phyloP scores from a whole-genome alignment of 352 stramenopile genomes.

The Hyaloperonospora brassicae region DNA sequence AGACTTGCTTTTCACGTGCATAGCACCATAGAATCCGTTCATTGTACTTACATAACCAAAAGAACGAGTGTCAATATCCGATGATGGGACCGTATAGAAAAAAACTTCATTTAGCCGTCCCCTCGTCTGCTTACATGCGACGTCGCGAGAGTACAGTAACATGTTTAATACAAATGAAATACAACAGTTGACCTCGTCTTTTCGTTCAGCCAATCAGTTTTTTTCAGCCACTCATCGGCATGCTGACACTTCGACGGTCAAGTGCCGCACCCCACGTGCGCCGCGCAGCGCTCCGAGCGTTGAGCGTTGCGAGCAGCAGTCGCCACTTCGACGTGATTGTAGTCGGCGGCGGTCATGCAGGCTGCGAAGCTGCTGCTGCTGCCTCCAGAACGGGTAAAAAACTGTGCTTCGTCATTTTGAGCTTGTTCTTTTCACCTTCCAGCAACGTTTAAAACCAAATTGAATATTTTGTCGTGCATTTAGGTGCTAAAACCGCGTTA shows the following conservation, averaged over 20 bases:
- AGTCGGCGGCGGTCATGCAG: constrained; percentile 49
- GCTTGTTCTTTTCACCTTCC: no score
- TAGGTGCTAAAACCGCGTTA: constrained; percentile 91
- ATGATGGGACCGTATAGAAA: no score
- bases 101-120: no score
- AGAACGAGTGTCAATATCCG: no score
- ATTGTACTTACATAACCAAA: no score
- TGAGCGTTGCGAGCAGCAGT: constrained; percentile 9
- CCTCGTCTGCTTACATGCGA: no score
- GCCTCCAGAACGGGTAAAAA: constrained; percentile 39
- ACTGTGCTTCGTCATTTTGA: neutral
- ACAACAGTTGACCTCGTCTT: neutral
- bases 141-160: constrained; percentile 2
- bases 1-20: no score
- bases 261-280: constrained; percentile 7
- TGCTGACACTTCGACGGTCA: constrained; percentile 16
- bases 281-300: constrained; percentile 11
- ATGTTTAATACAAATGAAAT: constrained; percentile 4
- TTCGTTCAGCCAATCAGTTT: constrained; percentile 1
- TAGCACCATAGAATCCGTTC: no score
- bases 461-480: constrained; percentile 2
- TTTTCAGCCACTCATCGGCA: constrained; percentile 23
- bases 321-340: constrained; percentile 48
- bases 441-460: no score
- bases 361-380: constrained; percentile 49